Base-by-base conservation (phyloP, 2,329 filamentous ascomycete species). In the Xylariaceae sp. region DNA sequence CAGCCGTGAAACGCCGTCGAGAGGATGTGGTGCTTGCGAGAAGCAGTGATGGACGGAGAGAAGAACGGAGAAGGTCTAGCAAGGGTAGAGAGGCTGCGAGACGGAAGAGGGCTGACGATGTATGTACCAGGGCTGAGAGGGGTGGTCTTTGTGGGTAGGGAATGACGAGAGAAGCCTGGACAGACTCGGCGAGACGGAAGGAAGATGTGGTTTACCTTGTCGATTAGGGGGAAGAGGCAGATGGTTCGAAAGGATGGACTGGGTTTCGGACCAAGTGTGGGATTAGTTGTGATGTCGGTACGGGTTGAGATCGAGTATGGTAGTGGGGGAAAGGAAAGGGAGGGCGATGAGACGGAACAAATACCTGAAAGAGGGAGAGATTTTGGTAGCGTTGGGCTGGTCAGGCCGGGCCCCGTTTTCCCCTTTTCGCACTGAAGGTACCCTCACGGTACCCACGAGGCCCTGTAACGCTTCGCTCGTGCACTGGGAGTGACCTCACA, bases 1-100 rank as follows among this genome's bases (percentile, higher is more conserved):
- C 61, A 69, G 68, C 63, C 10, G 65, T 65, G 62, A 66, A 68
- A 67, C 62, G 68, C 66, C 67, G 62, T 61, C 23, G 62, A 64
- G 52, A 64, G 65, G 15, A 39, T 11, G 44, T 9, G 39, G 58
- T 48, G 39, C 11, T 55, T 48, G 6, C 30, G 44, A 11, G 51
- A 50, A 42, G 17, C 51, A 34, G 35, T 18, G 55, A 50, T 15
- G 53, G 13, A 44, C 23, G 47, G 17, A 37, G 45, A 37, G 54
- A 35, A 10, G 23, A 8, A 47, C 37, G 13, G 35, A 18, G 51
- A 30, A 30, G 30, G 35, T n/a, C 55, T 59, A 58, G 51, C n/a
- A 61, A 60, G 42, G 34, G 23, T 55, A 52, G 59, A 54, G 56
- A 51, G 17, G 52, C 37, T 45, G 55, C 37, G 30, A 51, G 17